These are phyloP conservation scores for Ascomycota sp. DNA, from an alignment of 2,329 filamentous ascomycete species.

Conservation along the genomic window DNA sequence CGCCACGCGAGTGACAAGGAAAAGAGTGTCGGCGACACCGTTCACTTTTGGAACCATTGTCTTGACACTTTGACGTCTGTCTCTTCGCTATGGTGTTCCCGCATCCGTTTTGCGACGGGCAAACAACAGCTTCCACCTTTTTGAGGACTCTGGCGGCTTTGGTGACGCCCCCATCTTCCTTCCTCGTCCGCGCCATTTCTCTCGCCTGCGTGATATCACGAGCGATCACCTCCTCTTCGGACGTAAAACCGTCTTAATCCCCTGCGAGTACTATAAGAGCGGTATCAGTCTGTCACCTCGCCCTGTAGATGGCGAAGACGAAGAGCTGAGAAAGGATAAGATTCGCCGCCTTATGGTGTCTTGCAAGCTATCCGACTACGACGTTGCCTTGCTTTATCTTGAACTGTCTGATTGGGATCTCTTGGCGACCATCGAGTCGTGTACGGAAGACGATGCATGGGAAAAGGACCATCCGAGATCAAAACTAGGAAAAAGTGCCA, in stretches of 20 bases:
- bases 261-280: constrained; percentile 44
- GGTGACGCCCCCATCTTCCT: constrained; percentile 10
- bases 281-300: constrained; percentile 45
- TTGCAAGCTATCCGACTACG: constrained; percentile 57
- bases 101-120: constrained; percentile 34
- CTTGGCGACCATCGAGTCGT: constrained; percentile 37
- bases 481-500: constrained; percentile 4
- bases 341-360: constrained; percentile 58
- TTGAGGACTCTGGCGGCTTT: constrained; percentile 8
- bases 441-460: constrained; percentile 53
- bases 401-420: constrained; percentile 47
- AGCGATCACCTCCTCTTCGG: constrained; percentile 49
- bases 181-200: constrained; percentile 15
- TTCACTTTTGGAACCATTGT: constrained; percentile 54
- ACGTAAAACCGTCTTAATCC: constrained; percentile 47
- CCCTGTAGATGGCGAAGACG: constrained; percentile 52
- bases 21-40: constrained; percentile 31
- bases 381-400: constrained; percentile 53
- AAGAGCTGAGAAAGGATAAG: constrained; percentile 45
- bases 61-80: constrained; percentile 47
- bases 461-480: constrained; percentile 39
- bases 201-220: constrained; percentile 26
- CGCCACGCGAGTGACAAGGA: constrained; percentile 7
- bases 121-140: constrained; percentile 27
- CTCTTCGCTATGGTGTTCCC: constrained; percentile 49